Conservation (phyloP, 805 yeast species). For the Yarrowia sp. region DNA sequence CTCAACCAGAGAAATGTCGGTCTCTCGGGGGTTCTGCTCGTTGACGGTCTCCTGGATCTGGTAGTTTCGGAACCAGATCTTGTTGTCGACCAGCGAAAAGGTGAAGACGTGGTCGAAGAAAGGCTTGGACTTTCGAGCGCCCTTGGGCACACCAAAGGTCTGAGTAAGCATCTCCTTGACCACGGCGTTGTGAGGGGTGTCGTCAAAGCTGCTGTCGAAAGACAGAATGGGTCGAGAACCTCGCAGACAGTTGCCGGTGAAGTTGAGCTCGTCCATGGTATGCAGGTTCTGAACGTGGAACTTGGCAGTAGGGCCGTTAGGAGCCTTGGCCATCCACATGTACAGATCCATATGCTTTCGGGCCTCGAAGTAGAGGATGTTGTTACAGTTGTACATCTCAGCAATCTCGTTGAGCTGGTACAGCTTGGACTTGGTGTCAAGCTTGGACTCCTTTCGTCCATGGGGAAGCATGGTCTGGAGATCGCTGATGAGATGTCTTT, state of each 20-base stretch:
- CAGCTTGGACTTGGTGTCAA: slow-evolving; percentile 89
- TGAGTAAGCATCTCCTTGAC: slow-evolving; percentile 85
- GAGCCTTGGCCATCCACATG: slow-evolving; percentile 94
- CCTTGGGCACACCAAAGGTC: slow-evolving; percentile 93
- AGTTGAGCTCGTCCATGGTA: slow-evolving; percentile 93
- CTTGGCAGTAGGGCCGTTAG: slow-evolving; percentile 96
- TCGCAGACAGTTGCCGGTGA: slow-evolving; percentile 93
- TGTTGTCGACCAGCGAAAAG: slow-evolving; percentile 88
- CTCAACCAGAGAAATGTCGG: slow-evolving; percentile 82
- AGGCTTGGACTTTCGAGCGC: slow-evolving; percentile 90
- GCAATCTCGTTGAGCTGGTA: slow-evolving; percentile 93
- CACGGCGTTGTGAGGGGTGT: slow-evolving; percentile 69
- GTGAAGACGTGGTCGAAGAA: slow-evolving; percentile 95
- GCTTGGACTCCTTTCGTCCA: slow-evolving; percentile 93
- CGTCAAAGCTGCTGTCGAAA: slow-evolving; percentile 81
- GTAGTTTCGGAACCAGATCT: slow-evolving; percentile 94
- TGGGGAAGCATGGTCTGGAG: slow-evolving; percentile 84
- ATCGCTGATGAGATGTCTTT: slow-evolving; percentile 91
- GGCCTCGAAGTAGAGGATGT: slow-evolving; percentile 90
- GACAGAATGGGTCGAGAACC: slow-evolving; percentile 95
- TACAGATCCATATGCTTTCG: slow-evolving; percentile 96
- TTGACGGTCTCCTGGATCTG: slow-evolving; percentile 77
- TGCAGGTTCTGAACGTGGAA: slow-evolving; percentile 94
- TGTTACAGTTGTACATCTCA: slow-evolving; percentile 95
- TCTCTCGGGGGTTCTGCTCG: slow-evolving; percentile 55